Conservation (phyloP, 768 basidiomycete genomes). For the Termitomyces sp. region DNA sequence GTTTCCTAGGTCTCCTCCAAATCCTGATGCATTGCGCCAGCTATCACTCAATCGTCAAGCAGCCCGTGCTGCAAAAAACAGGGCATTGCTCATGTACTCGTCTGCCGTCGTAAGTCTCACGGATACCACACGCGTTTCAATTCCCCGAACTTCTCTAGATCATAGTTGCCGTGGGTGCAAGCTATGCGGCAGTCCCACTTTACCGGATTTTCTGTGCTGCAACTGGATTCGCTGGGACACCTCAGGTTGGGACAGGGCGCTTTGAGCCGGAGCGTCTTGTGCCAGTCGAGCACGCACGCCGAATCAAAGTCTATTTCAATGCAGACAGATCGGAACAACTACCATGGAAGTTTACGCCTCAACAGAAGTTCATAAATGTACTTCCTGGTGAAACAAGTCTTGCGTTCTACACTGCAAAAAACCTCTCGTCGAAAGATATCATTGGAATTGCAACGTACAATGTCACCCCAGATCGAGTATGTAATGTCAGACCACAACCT, state of each 20-base stretch:
- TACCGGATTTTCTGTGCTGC: constrained; percentile 98
- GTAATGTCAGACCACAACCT: constrained; percentile 15
- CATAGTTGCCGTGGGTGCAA: constrained; percentile 69
- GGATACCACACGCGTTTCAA: not conserved
- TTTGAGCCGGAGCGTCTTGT: constrained; percentile 84
- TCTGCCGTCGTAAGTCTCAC: constrained; percentile 63
- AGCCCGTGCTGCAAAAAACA: constrained; percentile 54
- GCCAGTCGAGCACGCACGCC: constrained; percentile 57
- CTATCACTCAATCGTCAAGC: constrained; percentile 20
- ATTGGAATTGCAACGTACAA: constrained; percentile 99
- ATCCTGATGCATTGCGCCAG: constrained; percentile 2
- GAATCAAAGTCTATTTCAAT: constrained; percentile 95
- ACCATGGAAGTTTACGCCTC: constrained; percentile 91
- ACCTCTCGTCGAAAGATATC: constrained; percentile 77
- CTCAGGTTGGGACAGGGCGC: constrained; percentile 79
- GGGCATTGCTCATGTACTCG: constrained; percentile 77
- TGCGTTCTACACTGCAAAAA: constrained; percentile 94
- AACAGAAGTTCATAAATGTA: constrained; percentile 85
- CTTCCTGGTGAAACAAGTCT: constrained; percentile 94
- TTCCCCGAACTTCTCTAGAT: constrained; percentile 42
- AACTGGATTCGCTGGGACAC: constrained; percentile 95
- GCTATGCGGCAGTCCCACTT: constrained; percentile 96
- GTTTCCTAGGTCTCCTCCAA: constrained; percentile 1
- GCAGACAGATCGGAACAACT: constrained; percentile 85
- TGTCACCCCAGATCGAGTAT: constrained; percentile 93